Base-by-base conservation (phyloP, 805 yeast genomes). In the Sugiyamaella americana region DNA sequence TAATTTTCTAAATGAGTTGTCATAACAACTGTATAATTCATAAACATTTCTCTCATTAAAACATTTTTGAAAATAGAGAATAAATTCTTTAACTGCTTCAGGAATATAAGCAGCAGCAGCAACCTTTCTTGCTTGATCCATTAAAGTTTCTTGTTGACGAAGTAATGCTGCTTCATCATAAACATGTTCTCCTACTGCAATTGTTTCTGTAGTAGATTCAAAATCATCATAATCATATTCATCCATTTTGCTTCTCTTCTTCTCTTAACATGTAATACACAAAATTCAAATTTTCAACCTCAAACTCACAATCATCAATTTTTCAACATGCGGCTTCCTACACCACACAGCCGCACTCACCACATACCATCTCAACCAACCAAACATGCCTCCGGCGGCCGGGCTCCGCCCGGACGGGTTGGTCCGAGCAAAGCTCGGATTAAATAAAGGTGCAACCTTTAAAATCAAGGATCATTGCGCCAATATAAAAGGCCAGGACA, bases 1-100 rank as follows among this genome's bases (percentile, higher is more conserved):
- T 44, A 73, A 59, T 53, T 69, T 69, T 61, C 70, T 69, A 63
- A 73, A 73, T 37, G 67, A 62, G 43, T 63, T 60, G 51, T 72
- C 75, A 56, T 73, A 73, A 55, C 74, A 72, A 24, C 67, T 64
- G 50, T 67, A 69, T 40, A 73, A 58, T 48, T 70, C 74, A 52
- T 66, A 64, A 22, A 65, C 68, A 52, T 72, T 68, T 60, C 70
- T 69, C 38, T 72, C 74, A 35, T 59, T 51, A 44, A 71, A 51
- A 10, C 68, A 62, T 54, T 67, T 66, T 60, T 71, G 68, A 57
- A 74, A 73, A 52, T 64, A 62, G 48, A 65, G 63, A 52, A 73
- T 65, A 59, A 71, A 73, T 38, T 66, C 68, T 20, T 62, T 57
- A 41, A 73, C 72, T 20, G 69, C 71, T 26, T 71, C 74, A 4